These are phyloP conservation scores for Blastomyces gilchristii DNA, from an alignment of 2,329 filamentous ascomycete species.

Conservation along the genomic window DNA sequence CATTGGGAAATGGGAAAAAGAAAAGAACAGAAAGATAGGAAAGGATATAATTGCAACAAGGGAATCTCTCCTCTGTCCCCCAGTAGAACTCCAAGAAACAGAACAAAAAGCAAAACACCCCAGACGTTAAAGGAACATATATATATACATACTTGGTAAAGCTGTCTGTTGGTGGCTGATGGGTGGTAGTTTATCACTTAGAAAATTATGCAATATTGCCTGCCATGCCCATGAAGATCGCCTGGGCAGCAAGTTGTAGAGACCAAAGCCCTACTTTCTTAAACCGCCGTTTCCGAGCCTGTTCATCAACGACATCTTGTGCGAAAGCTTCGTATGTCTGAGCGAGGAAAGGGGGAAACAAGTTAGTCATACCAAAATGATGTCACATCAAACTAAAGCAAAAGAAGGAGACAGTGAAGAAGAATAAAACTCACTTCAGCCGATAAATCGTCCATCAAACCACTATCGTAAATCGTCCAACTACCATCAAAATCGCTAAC, in stretches of 20 bases:
- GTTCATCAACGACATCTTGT: slow-evolving; percentile 77
- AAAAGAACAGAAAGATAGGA: background rate
- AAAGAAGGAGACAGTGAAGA: background rate
- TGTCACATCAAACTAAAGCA: slow-evolving; percentile 7
- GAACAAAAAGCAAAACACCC: background rate
- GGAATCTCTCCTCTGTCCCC: background rate
- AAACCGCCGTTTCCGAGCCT: slow-evolving; percentile 73
- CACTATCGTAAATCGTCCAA: slow-evolving; percentile 90
- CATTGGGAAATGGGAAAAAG: background rate
- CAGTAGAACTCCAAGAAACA: background rate
- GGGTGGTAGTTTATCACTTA: background rate
- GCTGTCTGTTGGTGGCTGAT: background rate
- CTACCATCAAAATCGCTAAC: slow-evolving; percentile 84
- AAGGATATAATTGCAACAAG: background rate
- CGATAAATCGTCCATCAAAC: slow-evolving; percentile 84
- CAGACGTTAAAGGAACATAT: background rate
- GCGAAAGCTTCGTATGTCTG: slow-evolving; percentile 88
- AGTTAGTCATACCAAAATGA: background rate
- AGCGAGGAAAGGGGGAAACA: background rate
- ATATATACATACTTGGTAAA: background rate
- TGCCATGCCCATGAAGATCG: slow-evolving; percentile 87
- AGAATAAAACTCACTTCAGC: slow-evolving; percentile 52
- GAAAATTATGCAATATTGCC: slow-evolving; percentile 42
- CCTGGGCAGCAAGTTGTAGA: slow-evolving; percentile 80
- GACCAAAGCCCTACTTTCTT: slow-evolving; percentile 98